phyloP scores from a whole-genome alignment of 306 rosid genomes.

The Dalbergia cochinchinensis region DNA sequence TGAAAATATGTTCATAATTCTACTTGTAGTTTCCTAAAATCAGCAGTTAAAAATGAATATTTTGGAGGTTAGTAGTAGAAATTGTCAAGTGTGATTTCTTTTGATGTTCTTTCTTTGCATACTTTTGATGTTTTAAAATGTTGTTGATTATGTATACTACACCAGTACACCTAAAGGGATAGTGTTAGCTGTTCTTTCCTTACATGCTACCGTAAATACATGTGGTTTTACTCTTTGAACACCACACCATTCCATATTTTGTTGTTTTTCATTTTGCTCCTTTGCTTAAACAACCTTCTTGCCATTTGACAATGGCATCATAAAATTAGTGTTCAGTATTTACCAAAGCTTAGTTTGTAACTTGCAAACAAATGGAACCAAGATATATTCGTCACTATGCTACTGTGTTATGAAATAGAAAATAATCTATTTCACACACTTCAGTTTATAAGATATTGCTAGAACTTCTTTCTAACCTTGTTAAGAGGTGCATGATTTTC shows the following conservation, averaged over 20 bases:
- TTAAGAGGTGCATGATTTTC: slow-evolving; percentile 38
- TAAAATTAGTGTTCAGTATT: not conserved
- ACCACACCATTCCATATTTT: not conserved
- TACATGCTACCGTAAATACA: too few relatives aligned
- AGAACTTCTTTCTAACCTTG: slow-evolving; percentile 29
- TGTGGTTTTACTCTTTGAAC: slow-evolving; percentile 1
- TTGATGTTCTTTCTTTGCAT: not conserved
- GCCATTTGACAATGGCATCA: slow-evolving; percentile 13
- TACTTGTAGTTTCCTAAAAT: slow-evolving; percentile 5
- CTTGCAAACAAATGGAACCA: slow-evolving; percentile 4
- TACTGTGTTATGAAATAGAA: slow-evolving; percentile 16
- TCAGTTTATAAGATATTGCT: slow-evolving; percentile 20
- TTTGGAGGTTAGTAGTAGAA: slow-evolving; percentile 1
- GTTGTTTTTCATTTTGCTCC: slow-evolving; percentile 4
- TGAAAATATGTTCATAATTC: not conserved
- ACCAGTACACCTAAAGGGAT: not conserved
- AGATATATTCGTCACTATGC: slow-evolving; percentile 27
- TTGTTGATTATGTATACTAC: not conserved
- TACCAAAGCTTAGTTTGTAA: slow-evolving; percentile 7
- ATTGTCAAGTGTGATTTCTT: not conserved
- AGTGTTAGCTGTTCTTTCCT: not conserved
- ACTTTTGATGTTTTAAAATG: not conserved
- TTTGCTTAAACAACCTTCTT: slow-evolving; percentile 24
- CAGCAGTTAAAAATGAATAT: not conserved
- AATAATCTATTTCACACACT: slow-evolving; percentile 21